phyloP scores from a whole-genome alignment of 371 early-diverging fungal genomes.

The Saksenaea vasiformis region DNA sequence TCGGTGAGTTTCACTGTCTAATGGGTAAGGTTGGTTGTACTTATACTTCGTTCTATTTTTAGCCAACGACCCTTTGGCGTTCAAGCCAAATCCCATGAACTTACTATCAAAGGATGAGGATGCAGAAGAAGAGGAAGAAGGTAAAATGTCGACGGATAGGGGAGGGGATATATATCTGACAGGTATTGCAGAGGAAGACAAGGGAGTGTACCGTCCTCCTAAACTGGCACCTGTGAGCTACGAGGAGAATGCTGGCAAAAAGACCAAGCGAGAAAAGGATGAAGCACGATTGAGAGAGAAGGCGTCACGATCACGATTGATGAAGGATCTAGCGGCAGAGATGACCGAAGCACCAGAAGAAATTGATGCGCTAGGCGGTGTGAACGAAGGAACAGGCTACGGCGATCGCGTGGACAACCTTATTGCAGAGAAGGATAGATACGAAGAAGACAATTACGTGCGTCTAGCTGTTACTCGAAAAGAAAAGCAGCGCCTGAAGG shows the following conservation, averaged over 20 bases:
- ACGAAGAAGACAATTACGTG: conserved; percentile 92
- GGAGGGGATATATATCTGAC: neutral
- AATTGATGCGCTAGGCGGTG: conserved; percentile 68
- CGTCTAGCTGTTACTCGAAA: conserved; percentile 77
- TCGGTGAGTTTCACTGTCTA: conserved; percentile 1
- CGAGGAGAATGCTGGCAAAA: conserved; percentile 64
- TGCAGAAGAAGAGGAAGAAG: conserved; percentile 47
- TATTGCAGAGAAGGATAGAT: conserved; percentile 68
- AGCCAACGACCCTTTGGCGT: conserved; percentile 76
- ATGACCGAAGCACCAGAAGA: conserved; percentile 91
- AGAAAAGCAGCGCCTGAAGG: conserved; percentile 70
- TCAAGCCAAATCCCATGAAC: conserved; percentile 85
- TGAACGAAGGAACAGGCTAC: conserved; percentile 56
- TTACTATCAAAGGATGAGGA: conserved; percentile 53
- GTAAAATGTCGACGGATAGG: neutral
- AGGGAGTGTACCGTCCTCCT: conserved; percentile 83
- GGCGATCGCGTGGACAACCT: conserved; percentile 56
- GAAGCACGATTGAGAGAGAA: conserved; percentile 68
- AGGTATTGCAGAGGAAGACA: neutral
- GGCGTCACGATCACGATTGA: conserved; percentile 84
- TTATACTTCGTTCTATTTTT: neutral
- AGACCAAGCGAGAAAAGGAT: conserved; percentile 60
- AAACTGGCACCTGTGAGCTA: conserved; percentile 87
- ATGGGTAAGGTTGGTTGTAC: conserved; percentile 12
- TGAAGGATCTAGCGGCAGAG: conserved; percentile 84